phyloP scores from a whole-genome alignment of 2,329 filamentous ascomycete species.

The Curvularia hawaiiensis region DNA sequence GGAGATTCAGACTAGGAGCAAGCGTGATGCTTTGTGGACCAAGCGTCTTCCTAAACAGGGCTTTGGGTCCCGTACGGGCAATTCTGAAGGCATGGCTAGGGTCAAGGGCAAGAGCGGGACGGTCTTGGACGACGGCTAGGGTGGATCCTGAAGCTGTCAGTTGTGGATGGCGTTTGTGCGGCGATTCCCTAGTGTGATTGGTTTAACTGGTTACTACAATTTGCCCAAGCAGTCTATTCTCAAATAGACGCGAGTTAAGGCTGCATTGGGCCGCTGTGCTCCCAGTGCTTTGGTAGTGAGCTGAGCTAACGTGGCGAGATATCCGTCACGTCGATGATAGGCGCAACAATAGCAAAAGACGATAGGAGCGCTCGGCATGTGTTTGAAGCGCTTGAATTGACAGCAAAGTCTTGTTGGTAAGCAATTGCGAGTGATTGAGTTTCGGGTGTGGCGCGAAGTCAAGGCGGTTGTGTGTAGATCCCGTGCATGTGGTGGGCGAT shows the following conservation, averaged over 20 bases:
- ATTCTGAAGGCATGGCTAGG: neutral
- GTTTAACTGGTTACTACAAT: neutral
- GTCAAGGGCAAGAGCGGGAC: neutral
- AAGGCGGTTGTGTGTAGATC: constrained; percentile 9
- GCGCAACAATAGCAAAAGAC: neutral
- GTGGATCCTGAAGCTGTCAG: neutral
- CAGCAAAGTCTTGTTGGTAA: neutral
- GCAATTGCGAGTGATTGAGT: neutral
- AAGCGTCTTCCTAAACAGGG: neutral
- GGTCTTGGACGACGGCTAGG: neutral
- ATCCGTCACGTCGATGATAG: neutral
- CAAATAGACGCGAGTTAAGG: neutral
- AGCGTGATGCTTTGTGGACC: neutral
- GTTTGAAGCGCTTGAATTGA: neutral
- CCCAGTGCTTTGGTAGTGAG: neutral
- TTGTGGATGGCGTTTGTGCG: neutral
- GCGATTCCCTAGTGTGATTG: neutral
- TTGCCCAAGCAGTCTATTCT: neutral
- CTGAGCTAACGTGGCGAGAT: neutral
- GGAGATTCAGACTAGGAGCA: neutral
- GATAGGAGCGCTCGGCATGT: neutral
- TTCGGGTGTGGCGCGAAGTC: constrained; percentile 9
- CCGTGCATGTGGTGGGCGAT: constrained; percentile 1
- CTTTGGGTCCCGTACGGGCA: neutral
- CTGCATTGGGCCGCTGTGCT: neutral